Percentiles rank a stretch among this genome's conserved stretches.
These are phyloP conservation scores for Trichoderma oligosporum DNA, from an alignment of 2,329 filamentous ascomycete genomes.

Conservation along the genomic window DNA sequence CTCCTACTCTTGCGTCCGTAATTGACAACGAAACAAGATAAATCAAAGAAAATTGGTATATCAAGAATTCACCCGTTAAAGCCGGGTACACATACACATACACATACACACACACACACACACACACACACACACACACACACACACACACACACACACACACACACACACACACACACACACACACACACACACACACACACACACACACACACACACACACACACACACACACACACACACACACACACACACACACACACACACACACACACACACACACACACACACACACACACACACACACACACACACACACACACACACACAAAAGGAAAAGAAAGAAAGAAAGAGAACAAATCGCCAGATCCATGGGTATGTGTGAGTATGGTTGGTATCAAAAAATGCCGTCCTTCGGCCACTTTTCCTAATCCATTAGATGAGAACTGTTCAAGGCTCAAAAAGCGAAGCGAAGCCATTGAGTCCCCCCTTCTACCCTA, in stretches of 20 bases:
- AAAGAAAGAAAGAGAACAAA: background rate
- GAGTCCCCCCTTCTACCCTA: background rate
- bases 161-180: too few relatives aligned
- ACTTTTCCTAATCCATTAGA: constrained; percentile 10
- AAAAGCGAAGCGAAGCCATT: constrained; percentile 6
- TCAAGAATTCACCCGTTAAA: background rate
- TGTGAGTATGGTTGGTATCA: constrained; percentile 15
- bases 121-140: too few relatives aligned
- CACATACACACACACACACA: too few relatives aligned
- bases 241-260: too few relatives aligned
- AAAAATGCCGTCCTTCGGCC: constrained; percentile 12
- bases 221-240: too few relatives aligned
- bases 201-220: too few relatives aligned
- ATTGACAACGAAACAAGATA: constrained; percentile 13
- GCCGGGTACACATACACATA: background rate
- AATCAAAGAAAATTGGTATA: constrained; percentile 10
- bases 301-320: too few relatives aligned
- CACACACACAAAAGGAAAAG: too few relatives aligned
- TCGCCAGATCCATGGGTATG: constrained; percentile 12
- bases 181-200: too few relatives aligned
- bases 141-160: too few relatives aligned
- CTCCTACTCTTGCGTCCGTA: constrained; percentile 21
- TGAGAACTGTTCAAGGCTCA: background rate
- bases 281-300: too few relatives aligned
- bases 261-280: too few relatives aligned